A percentile compares a stretch with the other conserved stretches of the same genome.
Evolutionary conservation across 2,329 filamentous ascomycete genomes (phyloP).

Genomic region (Ophiognomonia clavigignenti-juglandacearum): DNA sequence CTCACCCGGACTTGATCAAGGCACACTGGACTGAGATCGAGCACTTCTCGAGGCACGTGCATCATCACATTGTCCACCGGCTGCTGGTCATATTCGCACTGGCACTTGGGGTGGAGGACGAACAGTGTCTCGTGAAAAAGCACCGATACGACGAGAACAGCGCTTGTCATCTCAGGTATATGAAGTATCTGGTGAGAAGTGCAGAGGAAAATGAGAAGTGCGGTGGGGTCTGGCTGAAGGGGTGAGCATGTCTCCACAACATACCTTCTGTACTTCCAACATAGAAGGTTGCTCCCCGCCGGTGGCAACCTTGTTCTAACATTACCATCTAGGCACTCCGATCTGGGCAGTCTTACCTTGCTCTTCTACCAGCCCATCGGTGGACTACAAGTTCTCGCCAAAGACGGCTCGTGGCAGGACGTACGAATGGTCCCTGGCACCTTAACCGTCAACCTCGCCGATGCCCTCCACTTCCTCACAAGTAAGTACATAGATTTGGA

Average conservation of each 20-base stretch:
- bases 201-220: constrained; percentile 28
- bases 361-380: constrained; percentile 53
- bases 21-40: constrained; percentile 50
- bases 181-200: constrained; percentile 47
- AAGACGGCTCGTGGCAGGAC: constrained; percentile 33
- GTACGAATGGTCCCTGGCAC: constrained; percentile 26
- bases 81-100: constrained; percentile 55
- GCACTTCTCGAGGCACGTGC: constrained; percentile 36
- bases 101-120: constrained; percentile 51
- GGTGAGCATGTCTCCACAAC: background rate
- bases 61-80: constrained; percentile 43
- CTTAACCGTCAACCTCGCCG: constrained; percentile 44
- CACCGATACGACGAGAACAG: constrained; percentile 50
- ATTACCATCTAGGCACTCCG: constrained; percentile 38
- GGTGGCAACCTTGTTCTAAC: background rate
- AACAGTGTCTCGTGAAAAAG: constrained; percentile 49
- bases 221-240: constrained; percentile 34
- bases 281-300: too few relatives aligned
- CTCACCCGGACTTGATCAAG: constrained; percentile 40
- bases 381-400: constrained; percentile 43
- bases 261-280: too few relatives aligned
- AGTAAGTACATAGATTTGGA: constrained; percentile 20
- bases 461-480: constrained; percentile 40
- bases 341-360: constrained; percentile 46
- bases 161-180: constrained; percentile 55